Evolutionary conservation across 495 filamentous ascomycete genomes (phyloP), one percentile per base, ranked within the genome.

Genomic region (Lindgomyces ingoldianus): DNA sequence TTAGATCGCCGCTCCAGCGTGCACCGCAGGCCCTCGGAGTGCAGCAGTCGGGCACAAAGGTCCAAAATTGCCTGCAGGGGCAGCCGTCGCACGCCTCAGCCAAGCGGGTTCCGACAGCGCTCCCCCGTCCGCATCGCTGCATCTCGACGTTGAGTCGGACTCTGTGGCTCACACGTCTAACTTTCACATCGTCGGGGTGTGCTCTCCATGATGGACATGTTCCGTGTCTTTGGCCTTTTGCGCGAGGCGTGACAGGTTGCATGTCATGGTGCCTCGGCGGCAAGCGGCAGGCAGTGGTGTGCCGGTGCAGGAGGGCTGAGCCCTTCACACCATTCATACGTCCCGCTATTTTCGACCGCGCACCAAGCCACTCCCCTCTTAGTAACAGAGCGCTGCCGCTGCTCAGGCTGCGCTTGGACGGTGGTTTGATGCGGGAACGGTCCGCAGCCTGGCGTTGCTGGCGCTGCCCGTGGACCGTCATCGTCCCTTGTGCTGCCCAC

Each of bases 371-470:
- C 64, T 29, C 64, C 49, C 42, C 48, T 61, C 64, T 61, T 62
- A 67, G 64, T 33, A 61, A 60, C 49, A 60, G 18, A 22, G 45
- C 27, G 53, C 60, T n/a, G n/a, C n/a, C n/a, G n/a, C n/a, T n/a
- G n/a, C n/a, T n/a, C 18, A 39, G 33, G 36, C 41, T 10, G n/a
- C 42, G 49, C 52, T 57, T 22, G 61, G 47, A 27, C 26, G 16
- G 30, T 57, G 62, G 62, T 50, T 54, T 67, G 44, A 50, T 44
- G 64, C 64, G 64, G 64, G 64, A 67, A 62, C 64, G 64, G 64
- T 62, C 64, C 64, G 64, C 50, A 51, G 64, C 42, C 64, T 67
- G 64, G 64, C 57, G 51, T 22, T 49, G 64, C 42, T 48, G 30
- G 33, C 33, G 33, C 33, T 39, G 33, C 33, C 14, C 33, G 33